phyloP scores from a whole-genome alignment of 2,329 filamentous ascomycete genomes.

The Sarocladium kiliense region DNA sequence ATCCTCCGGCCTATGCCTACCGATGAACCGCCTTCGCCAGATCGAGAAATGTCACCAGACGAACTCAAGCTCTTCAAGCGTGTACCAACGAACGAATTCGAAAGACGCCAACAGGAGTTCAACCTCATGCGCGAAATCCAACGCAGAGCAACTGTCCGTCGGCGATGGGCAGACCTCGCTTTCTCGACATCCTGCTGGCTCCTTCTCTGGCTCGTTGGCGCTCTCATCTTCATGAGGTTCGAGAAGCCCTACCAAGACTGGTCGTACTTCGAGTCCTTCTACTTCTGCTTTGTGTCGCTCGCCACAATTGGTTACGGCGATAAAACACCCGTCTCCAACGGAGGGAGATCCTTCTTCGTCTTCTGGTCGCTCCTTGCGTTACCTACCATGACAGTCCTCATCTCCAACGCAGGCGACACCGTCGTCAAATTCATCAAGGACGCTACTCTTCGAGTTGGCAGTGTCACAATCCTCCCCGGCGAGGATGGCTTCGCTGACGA shows the following conservation, averaged over 20 bases:
- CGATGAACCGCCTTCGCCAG: slow-evolving; percentile 12
- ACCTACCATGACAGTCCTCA: slow-evolving; percentile 82
- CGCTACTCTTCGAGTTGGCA: slow-evolving; percentile 49
- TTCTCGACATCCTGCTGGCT: slow-evolving; percentile 65
- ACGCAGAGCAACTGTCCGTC: slow-evolving; percentile 53
- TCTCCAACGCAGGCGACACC: slow-evolving; percentile 79
- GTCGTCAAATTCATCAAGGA: slow-evolving; percentile 61
- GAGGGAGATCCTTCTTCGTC: slow-evolving; percentile 83
- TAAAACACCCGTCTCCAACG: slow-evolving; percentile 67
- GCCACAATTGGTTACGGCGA: slow-evolving; percentile 88
- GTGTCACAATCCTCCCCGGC: slow-evolving; percentile 55
- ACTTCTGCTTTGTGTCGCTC: slow-evolving; percentile 80
- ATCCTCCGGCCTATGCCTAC: slow-evolving; percentile 44
- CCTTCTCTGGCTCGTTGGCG: slow-evolving; percentile 75
- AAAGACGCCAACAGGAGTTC: slow-evolving; percentile 67
- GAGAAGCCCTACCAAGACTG: slow-evolving; percentile 53
- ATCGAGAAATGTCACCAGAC: slow-evolving; percentile 4
- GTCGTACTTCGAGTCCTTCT: slow-evolving; percentile 76
- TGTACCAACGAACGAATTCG: slow-evolving; percentile 35
- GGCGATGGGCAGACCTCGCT: slow-evolving; percentile 68
- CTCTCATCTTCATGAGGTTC: slow-evolving; percentile 60
- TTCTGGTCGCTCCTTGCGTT: slow-evolving; percentile 84
- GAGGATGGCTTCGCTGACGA: slow-evolving; percentile 44
- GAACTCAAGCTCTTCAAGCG: slow-evolving; percentile 11
- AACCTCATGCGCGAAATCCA: slow-evolving; percentile 80